phyloP scores from a whole-genome alignment of 495 filamentous ascomycete species.

The Alectoria sarmentosa region DNA sequence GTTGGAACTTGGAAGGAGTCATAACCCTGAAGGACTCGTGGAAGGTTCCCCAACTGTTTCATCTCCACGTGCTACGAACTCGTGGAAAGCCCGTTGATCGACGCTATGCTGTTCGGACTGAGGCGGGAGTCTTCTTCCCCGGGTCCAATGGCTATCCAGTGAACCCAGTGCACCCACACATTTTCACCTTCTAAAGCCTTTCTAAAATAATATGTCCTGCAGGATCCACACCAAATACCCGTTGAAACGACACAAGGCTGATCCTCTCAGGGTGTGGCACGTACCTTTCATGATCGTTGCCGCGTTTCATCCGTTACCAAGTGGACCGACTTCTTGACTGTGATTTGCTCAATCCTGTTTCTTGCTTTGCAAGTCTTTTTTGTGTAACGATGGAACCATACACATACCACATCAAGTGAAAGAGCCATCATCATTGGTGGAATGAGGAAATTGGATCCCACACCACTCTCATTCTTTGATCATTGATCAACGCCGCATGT shows the following conservation, averaged over 20 bases:
- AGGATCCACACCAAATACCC: slow-evolving; percentile 5
- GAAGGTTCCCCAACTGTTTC: slow-evolving; percentile 9
- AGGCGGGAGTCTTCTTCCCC: slow-evolving; percentile 4
- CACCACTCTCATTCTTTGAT: background rate
- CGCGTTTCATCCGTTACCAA: slow-evolving; percentile 9
- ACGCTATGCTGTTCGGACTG: slow-evolving; percentile 8
- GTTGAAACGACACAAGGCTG: slow-evolving; percentile 16
- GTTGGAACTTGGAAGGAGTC: too few species aligned
- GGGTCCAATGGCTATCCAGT: background rate
- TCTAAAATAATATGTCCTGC: slow-evolving; percentile 12
- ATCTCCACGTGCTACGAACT: slow-evolving; percentile 16
- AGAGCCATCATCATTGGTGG: background rate
- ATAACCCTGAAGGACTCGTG: slow-evolving; percentile 10
- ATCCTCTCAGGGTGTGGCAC: slow-evolving; percentile 15
- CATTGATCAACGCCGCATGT: slow-evolving; percentile 1
- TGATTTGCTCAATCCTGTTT: slow-evolving; percentile 11
- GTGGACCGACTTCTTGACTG: background rate
- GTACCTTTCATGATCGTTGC: slow-evolving; percentile 1
- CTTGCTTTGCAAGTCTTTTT: background rate
- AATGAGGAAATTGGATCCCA: background rate
- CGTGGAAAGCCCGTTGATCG: slow-evolving; percentile 13
- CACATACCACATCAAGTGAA: background rate
- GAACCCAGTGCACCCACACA: too few species aligned
- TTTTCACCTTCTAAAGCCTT: background rate
- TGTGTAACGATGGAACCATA: background rate